These are phyloP conservation scores for Teratosphaeria zuluensis DNA, from an alignment of 2,329 filamentous ascomycete species.

Conservation along the genomic window DNA sequence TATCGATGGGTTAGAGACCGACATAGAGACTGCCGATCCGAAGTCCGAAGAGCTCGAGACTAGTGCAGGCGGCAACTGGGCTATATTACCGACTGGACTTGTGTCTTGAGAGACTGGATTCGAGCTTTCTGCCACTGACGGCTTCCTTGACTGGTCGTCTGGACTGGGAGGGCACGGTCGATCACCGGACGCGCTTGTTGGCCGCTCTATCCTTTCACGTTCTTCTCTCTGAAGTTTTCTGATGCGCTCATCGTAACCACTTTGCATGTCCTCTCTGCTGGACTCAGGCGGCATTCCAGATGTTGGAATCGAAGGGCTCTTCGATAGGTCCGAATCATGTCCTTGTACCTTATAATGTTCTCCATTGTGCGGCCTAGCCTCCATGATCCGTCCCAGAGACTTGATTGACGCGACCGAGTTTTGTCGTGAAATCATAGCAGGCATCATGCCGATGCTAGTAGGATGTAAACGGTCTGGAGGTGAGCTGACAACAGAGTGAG, in stretches of 20 bases:
- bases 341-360: background rate
- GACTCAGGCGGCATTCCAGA: slow-evolving; percentile 20
- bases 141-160: slow-evolving; percentile 25
- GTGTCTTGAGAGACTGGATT: slow-evolving; percentile 26
- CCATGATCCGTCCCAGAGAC: slow-evolving; percentile 9
- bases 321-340: background rate
- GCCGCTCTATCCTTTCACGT: slow-evolving; percentile 15
- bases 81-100: slow-evolving; percentile 28
- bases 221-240: slow-evolving; percentile 26
- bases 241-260: slow-evolving; percentile 25
- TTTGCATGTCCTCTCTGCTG: slow-evolving; percentile 22
- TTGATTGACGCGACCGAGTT: slow-evolving; percentile 20
- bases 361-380: background rate
- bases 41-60: slow-evolving; percentile 41
- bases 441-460: slow-evolving; percentile 3
- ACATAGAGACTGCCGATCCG: slow-evolving; percentile 38
- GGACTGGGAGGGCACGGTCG: slow-evolving; percentile 38
- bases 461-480: slow-evolving; percentile 7
- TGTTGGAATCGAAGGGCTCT: slow-evolving; percentile 6
- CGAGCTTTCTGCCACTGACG: slow-evolving; percentile 12
- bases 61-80: slow-evolving; percentile 18
- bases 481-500: slow-evolving; percentile 12
- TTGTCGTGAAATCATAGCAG: slow-evolving; percentile 14
- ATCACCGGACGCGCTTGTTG: slow-evolving; percentile 22
- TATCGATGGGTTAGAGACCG: slow-evolving; percentile 42